A percentile compares a stretch with the other conserved stretches of the same genome.
phyloP scores from a whole-genome alignment of 176 grass and related monocot species.

The Hsuehochloa calcarea region DNA sequence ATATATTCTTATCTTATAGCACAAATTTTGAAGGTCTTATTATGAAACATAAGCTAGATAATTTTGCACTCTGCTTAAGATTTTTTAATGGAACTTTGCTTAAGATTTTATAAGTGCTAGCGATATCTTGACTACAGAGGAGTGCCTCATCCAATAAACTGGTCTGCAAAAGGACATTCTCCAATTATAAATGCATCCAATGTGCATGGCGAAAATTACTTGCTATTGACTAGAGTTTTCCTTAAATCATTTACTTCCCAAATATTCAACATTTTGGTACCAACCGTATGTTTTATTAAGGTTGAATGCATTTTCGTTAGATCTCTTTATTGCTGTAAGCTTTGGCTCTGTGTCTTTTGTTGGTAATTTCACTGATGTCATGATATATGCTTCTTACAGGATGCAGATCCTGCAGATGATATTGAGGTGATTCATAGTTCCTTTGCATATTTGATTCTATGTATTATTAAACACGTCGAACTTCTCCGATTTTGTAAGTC shows the following conservation, averaged over 20 bases:
- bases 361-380: conserved; percentile 14
- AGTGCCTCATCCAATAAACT: neutral
- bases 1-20: neutral
- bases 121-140: neutral
- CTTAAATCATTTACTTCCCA: neutral
- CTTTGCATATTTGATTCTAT: neutral
- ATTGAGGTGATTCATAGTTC: conserved; percentile 35
- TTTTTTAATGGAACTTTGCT: neutral
- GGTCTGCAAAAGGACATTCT: neutral
- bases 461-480: neutral
- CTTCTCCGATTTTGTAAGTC: neutral
- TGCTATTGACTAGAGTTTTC: neutral
- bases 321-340: neutral
- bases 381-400: conserved; percentile 29
- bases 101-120: neutral
- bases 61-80: neutral
- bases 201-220: conserved; percentile 24
- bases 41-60: neutral
- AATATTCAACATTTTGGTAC: neutral
- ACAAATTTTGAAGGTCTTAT: neutral
- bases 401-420: conserved; percentile 8
- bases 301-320: neutral
- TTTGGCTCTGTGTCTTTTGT: neutral
- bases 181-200: neutral
- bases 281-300: neutral